A percentile compares a stretch with the other conserved stretches of the same genome.
Conservation (phyloP, 2,329 filamentous ascomycete species). For the Dendrostoma leiphaemia region DNA sequence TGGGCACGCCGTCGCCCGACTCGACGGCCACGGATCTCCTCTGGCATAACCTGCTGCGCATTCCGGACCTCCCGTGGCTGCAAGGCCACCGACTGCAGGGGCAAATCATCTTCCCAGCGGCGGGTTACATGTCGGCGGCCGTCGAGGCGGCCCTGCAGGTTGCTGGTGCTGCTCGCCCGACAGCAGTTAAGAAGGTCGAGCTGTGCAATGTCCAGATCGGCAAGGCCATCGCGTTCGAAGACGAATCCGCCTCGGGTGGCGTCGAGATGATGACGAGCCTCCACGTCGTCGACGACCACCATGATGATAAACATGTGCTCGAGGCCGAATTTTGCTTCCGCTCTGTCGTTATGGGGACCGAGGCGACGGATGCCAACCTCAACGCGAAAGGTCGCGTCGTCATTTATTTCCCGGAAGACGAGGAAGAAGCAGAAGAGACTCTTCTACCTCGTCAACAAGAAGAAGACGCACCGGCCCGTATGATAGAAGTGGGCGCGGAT, state of each 20-base stretch:
- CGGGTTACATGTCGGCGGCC: constrained; percentile 21
- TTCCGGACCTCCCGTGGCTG: constrained; percentile 35
- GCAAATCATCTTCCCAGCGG: constrained; percentile 36
- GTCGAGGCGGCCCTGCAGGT: constrained; percentile 20
- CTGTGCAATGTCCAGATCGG: constrained; percentile 21
- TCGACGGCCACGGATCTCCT: constrained; percentile 30
- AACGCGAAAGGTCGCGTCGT: no score
- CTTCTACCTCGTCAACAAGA: no score
- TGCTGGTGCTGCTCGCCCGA: background rate
- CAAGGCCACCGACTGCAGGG: constrained; percentile 32
- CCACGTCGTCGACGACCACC: no score
- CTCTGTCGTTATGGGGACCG: no score
- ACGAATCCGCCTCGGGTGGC: no score
- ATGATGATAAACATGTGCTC: no score
- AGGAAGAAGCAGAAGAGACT: no score
- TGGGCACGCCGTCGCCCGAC: constrained; percentile 33
- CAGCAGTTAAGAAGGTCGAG: constrained; percentile 10
- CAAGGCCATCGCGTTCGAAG: constrained; percentile 17
- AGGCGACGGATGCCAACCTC: no score
- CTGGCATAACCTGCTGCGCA: constrained; percentile 25
- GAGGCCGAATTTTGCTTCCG: no score
- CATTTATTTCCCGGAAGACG: no score
- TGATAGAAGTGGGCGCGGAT: constrained; percentile 21
- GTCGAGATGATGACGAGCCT: no score
- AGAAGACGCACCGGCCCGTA: no score